Evolutionary conservation across 2,329 filamentous ascomycete genomes (phyloP).

Genomic region (Colletotrichum truncatum): DNA sequence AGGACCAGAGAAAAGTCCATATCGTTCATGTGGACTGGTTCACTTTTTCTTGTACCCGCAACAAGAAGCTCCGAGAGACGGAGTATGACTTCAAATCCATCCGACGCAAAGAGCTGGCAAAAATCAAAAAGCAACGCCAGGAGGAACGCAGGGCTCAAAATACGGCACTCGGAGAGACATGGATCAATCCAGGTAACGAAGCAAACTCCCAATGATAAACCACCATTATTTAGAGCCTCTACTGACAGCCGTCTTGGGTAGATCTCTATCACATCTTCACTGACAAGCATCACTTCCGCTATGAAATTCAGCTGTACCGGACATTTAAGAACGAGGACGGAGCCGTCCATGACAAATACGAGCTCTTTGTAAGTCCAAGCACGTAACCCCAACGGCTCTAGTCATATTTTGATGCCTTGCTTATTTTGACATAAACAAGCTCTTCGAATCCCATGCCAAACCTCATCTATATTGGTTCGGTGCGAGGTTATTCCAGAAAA

Average conservation of each 20-base stretch:
- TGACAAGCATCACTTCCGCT: slow-evolving; percentile 70
- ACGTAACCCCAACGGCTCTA: rapidly evolving
- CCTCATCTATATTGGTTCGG: slow-evolving; percentile 71
- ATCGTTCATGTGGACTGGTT: slow-evolving; percentile 64
- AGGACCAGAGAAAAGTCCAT: slow-evolving; percentile 42
- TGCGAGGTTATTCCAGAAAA: slow-evolving; percentile 57
- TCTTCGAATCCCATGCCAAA: slow-evolving; percentile 71
- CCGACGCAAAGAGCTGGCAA: slow-evolving; percentile 39
- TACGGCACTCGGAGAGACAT: slow-evolving; percentile 46
- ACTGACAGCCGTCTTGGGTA: no score
- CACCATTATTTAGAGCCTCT: no score
- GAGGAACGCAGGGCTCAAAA: slow-evolving; percentile 48
- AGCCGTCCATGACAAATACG: slow-evolving; percentile 45
- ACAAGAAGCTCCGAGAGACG: slow-evolving; percentile 39
- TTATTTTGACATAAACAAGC: slow-evolving; percentile 49
- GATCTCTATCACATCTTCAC: slow-evolving; percentile 72
- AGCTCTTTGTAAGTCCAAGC: slow-evolving; percentile 62
- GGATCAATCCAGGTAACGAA: slow-evolving; percentile 62
- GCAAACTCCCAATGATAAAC: no score
- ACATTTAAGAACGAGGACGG: slow-evolving; percentile 16
- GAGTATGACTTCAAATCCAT: slow-evolving; percentile 50
- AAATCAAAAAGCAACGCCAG: slow-evolving; percentile 39
- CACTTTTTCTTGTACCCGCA: slow-evolving; percentile 50
- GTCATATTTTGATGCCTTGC: background rate
- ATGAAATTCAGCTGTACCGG: slow-evolving; percentile 64